These are phyloP conservation scores for Neltuma alba DNA, from an alignment of 306 rosid genomes.

Conservation along the genomic window DNA sequence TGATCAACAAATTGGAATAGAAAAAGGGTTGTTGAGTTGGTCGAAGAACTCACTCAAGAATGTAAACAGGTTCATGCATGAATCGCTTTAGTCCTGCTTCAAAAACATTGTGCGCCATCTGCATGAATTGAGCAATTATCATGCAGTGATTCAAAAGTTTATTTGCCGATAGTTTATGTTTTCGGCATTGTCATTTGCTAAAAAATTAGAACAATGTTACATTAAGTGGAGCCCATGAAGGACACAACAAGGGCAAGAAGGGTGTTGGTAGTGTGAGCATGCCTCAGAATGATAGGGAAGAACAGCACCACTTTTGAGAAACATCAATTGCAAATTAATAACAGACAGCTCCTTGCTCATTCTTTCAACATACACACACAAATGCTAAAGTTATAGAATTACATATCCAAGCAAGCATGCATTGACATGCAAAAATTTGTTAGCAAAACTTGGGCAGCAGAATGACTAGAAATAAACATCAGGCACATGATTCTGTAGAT, in stretches of 20 bases:
- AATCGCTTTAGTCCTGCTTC: slow-evolving; percentile 92
- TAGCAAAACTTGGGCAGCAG: not conserved
- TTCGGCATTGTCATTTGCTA: not conserved
- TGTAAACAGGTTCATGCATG: slow-evolving; percentile 91
- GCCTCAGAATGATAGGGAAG: not conserved
- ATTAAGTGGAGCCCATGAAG: not conserved
- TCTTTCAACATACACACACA: not conserved
- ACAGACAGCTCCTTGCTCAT: not conserved
- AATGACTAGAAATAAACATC: not conserved
- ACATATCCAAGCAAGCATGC: not conserved
- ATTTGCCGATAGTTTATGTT: slow-evolving; percentile 10
- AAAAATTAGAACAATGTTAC: not conserved
- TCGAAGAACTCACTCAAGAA: slow-evolving; percentile 83
- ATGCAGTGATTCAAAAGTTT: not conserved
- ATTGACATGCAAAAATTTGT: not conserved
- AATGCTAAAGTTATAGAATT: not conserved
- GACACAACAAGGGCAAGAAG: not conserved
- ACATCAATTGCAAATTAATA: no score
- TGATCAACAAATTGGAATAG: slow-evolving; percentile 28
- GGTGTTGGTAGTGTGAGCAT: not conserved
- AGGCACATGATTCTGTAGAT: slow-evolving; percentile 27
- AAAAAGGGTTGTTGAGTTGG: slow-evolving; percentile 11
- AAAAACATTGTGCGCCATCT: slow-evolving; percentile 95
- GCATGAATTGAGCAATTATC: slow-evolving; percentile 44
- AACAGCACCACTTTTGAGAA: not conserved